Evolutionary conservation across 1,139 yeast species (phyloP).

Genomic region (Sporopachydermia cereana): DNA sequence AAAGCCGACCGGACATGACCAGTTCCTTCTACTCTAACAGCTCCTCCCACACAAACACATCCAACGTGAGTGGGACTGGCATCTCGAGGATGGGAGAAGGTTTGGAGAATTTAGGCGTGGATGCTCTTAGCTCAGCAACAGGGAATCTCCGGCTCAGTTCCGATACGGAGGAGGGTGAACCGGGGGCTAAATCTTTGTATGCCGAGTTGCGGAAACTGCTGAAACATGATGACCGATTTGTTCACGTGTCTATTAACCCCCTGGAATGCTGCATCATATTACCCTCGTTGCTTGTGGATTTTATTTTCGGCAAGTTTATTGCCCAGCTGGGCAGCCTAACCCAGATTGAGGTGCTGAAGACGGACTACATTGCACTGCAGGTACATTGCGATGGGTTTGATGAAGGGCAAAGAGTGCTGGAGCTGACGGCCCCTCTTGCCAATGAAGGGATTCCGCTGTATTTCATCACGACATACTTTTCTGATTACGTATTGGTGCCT

Average conservation of each 20-base stretch:
- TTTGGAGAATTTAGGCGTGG: background rate
- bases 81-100: too few relatives aligned
- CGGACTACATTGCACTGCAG: conserved; percentile 41
- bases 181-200: background rate
- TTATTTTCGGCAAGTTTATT: conserved; percentile 30
- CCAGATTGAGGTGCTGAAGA: conserved; percentile 34
- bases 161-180: background rate
- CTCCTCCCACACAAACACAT: background rate
- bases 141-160: background rate
- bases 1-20: background rate
- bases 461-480: conserved; percentile 53
- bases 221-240: conserved; percentile 24
- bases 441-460: conserved; percentile 47
- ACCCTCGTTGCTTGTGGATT: conserved; percentile 27
- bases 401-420: conserved; percentile 43
- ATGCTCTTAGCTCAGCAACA: background rate
- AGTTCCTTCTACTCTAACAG: background rate
- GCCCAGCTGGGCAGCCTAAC: conserved; percentile 15
- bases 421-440: conserved; percentile 49
- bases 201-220: background rate
- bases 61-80: background rate
- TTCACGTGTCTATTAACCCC: conserved; percentile 47
- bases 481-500: conserved; percentile 58
- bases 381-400: conserved; percentile 52
- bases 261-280: conserved; percentile 45